phyloP scores from a whole-genome alignment of 2,329 filamentous ascomycete genomes.

The Phoma sp. region DNA sequence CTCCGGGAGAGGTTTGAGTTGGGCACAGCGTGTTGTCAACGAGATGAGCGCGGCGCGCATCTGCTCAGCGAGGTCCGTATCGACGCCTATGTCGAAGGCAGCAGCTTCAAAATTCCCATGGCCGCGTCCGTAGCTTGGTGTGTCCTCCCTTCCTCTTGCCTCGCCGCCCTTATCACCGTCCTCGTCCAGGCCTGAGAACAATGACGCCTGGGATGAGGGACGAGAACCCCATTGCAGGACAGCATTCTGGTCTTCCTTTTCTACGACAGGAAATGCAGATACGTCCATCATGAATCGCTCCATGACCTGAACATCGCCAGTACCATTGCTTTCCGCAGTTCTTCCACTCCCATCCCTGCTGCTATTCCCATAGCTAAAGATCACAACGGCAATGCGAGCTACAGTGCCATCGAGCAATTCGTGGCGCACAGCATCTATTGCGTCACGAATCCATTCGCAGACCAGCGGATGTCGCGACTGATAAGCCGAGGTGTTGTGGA shows the following conservation, averaged over 20 bases:
- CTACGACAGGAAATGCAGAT: constrained; percentile 60
- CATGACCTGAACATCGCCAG: constrained; percentile 55
- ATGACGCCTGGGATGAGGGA: constrained; percentile 7
- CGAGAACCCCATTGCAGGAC: constrained; percentile 53
- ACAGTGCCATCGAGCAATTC: constrained; percentile 68
- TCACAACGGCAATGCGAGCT: constrained; percentile 61
- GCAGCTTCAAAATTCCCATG: constrained; percentile 18
- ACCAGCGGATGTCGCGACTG: constrained; percentile 87
- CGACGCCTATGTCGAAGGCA: constrained; percentile 29
- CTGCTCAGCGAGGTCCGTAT: constrained; percentile 72
- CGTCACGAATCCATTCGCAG: constrained; percentile 84
- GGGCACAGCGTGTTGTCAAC: constrained; percentile 65
- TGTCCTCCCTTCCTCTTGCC: neutral
- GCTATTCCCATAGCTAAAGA: constrained; percentile 53
- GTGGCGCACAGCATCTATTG: constrained; percentile 71
- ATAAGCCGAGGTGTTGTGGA: constrained; percentile 82
- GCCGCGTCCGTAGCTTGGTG: neutral
- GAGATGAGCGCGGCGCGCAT: constrained; percentile 70
- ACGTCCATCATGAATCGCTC: constrained; percentile 68
- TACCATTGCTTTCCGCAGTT: neutral
- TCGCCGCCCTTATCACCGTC: constrained; percentile 6
- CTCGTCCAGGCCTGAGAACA: neutral
- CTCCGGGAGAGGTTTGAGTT: constrained; percentile 63
- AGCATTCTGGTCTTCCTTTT: constrained; percentile 55
- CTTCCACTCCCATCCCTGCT: neutral